Base-by-base conservation (phyloP, 2,329 filamentous ascomycete species). In the Graphilbum ipis-grandicollis region DNA sequence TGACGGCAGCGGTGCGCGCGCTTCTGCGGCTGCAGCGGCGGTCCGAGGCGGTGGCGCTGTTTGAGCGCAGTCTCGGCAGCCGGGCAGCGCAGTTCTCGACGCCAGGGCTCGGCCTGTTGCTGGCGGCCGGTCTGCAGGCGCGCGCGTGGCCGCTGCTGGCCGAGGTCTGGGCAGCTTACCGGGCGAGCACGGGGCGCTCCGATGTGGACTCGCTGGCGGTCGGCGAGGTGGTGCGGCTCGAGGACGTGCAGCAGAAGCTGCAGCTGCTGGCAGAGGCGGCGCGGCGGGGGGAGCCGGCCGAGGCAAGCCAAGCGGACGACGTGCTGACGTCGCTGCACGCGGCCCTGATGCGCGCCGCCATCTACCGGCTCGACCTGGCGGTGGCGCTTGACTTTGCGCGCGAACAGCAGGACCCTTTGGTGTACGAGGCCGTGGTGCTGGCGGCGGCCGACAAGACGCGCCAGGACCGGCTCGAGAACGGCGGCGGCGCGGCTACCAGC, bases 391-490 rank as follows among this genome's bases (percentile, higher is more conserved):
- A 50, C 30, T 53, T 71, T 14, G 55, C 71, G 7, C 48, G 50
- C 17, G 47, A 56, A 9, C 52, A 61, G 26, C 45, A 54, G 10
- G 57, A 67, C 32, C 41, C 46, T 2, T 32, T 47, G 0, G 48
- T 61, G 8, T 70, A 64, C 43, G 57, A 65, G 37, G 49, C 55
- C 5, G 66, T 64, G 40, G 49, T 71, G 17, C 44, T 49, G 9
- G 37, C 44, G 34, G 42, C 52, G 44, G 21, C n/a, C n/a, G n/a
- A n/a, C 53, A 40, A 43, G 51, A 43, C 41, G 45, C 39, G 32
- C 35, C 34, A 41, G 12, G 46, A 50, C 34, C 42, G 13, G 46
- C 50, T 8, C 18, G n/a, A 13, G 14, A 12, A n/a, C 26, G 8
- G 10, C 6, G 8, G 23, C 23, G 23, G 12, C 23, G 12, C 23